Base-by-base conservation (phyloP, 371 early-diverging fungal genomes). In the Lichtheimia corymbifera region DNA sequence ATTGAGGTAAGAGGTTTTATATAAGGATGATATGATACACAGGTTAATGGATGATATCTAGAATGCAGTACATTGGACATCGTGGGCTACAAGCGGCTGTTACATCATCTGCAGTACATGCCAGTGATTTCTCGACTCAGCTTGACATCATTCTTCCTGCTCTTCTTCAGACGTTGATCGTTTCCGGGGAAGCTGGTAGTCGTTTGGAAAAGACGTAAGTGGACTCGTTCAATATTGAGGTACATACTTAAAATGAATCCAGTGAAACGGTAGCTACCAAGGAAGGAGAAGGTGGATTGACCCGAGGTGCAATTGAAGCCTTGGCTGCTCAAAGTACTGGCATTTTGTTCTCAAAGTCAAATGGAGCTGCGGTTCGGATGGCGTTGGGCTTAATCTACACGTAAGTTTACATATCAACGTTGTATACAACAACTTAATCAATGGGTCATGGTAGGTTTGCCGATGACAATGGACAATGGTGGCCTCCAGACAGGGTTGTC, bases 41-140 rank as follows among this genome's bases (percentile, higher is more conserved):
- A 1, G 18, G 5, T 28, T 3, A 4, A 51, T 44, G 18, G 1
- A 5, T 55, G 17, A 49, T 49, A 7, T 28, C 28, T 59, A 86
- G 88, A 28, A 81, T 79, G 72, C 77, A 79, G 5, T 67, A 77
- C 44, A 68, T 76, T 55, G 86, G 87, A 35, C 70, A 83, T 49
- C 70, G 72, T 24, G 83, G 80, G 11, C 50, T 84, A 55, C 70
- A 72, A 49, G 78, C 76, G 3, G 74, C 70, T 4, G 71, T 78
- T 4, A 78, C 80, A 11, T 84, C 86, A 0, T 65, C 60, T n/a
- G 83, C 83, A 17, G 53, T 85, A 13, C 72, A 83, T 43, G 73
- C 75, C 1, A 70, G 76, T 13, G 80, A 87, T 49, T 63, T 65
- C 50, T 73, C 71, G 59, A 47, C 65, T 7, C 82, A 85, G 58